phyloP scores from a whole-genome alignment of 495 filamentous ascomycete genomes.

The Talaromyces ruber region DNA sequence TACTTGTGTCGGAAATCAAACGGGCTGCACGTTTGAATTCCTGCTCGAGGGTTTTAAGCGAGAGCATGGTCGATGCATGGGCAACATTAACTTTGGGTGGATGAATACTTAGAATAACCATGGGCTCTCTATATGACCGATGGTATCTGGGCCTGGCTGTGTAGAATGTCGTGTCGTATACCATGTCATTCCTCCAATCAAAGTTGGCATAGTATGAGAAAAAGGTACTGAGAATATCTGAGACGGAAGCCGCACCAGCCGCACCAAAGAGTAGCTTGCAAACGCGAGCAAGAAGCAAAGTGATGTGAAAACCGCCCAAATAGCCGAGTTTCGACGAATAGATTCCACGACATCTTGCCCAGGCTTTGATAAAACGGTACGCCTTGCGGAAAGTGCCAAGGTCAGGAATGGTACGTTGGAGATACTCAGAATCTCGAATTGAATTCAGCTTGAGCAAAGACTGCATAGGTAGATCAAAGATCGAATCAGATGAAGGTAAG shows the following conservation, averaged over 20 bases:
- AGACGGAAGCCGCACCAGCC: slow-evolving; percentile 16
- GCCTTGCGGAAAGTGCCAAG: slow-evolving; percentile 40
- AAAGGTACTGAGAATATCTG: slow-evolving; percentile 41
- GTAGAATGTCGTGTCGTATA: slow-evolving; percentile 45
- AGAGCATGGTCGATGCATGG: slow-evolving; percentile 34
- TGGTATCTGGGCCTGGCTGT: slow-evolving; percentile 28
- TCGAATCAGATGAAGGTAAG: slow-evolving; percentile 23
- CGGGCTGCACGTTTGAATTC: slow-evolving; percentile 38
- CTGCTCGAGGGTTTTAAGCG: slow-evolving; percentile 31
- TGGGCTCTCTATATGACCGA: slow-evolving; percentile 41
- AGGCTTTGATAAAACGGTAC: slow-evolving; percentile 42
- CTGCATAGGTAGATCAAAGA: slow-evolving; percentile 37
- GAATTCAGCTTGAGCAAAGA: slow-evolving; percentile 47
- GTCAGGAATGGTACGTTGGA: slow-evolving; percentile 44
- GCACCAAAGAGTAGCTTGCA: slow-evolving; percentile 35
- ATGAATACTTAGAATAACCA: slow-evolving; percentile 47
- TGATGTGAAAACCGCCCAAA: slow-evolving; percentile 49
- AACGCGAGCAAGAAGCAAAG: slow-evolving; percentile 43
- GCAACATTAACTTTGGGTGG: slow-evolving; percentile 46
- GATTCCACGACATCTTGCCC: slow-evolving; percentile 46
- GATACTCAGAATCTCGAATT: slow-evolving; percentile 43
- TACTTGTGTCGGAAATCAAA: slow-evolving; percentile 16
- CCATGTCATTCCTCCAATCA: slow-evolving; percentile 37
- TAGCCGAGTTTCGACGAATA: slow-evolving; percentile 50
- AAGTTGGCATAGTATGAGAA: slow-evolving; percentile 50